Percentiles rank a stretch among this genome's conserved stretches.
Evolutionary conservation across 331 rosid species (phyloP).

Genomic region (Saraca asoca): DNA sequence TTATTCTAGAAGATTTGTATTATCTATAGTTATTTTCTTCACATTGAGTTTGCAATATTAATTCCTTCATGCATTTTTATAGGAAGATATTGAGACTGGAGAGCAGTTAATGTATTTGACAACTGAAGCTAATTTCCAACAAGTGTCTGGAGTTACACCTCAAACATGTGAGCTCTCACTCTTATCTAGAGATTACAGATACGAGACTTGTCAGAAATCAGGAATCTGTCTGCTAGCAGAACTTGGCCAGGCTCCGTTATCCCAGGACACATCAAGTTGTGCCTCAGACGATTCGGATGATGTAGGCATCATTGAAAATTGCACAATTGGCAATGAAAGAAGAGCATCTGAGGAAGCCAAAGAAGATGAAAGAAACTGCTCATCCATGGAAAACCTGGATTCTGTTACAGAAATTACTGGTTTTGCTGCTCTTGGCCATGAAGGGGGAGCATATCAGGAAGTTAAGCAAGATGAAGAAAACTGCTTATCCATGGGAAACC

Average conservation of each 20-base stretch:
- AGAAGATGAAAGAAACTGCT: conserved; percentile 19
- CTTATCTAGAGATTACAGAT: conserved; percentile 46
- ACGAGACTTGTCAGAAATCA: conserved; percentile 38
- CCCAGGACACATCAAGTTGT: conserved; percentile 36
- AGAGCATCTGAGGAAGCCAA: conserved; percentile 38
- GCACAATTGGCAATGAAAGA: conserved; percentile 35
- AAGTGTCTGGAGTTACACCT: conserved; percentile 53
- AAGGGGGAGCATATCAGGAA: conserved; percentile 35
- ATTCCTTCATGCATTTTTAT: conserved; percentile 25
- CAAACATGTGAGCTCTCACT: conserved; percentile 53
- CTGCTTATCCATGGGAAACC: conserved; percentile 26
- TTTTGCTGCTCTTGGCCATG: conserved; percentile 39
- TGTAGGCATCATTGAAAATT: conserved; percentile 43
- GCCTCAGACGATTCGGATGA: conserved; percentile 53
- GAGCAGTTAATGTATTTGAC: conserved; percentile 59
- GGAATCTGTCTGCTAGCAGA: conserved; percentile 45
- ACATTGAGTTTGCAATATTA: conserved; percentile 26
- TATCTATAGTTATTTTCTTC: conserved; percentile 7
- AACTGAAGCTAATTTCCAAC: conserved; percentile 55
- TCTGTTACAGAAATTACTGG: conserved; percentile 32
- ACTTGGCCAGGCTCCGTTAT: conserved; percentile 35
- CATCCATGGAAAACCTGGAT: conserved; percentile 29
- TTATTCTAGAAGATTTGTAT: neutral
- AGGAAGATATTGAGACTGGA: conserved; percentile 67
- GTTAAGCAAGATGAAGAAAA: conserved; percentile 31